phyloP scores from a whole-genome alignment of 1,284 basidiomycete genomes.

The Ceratobasidium sp. region DNA sequence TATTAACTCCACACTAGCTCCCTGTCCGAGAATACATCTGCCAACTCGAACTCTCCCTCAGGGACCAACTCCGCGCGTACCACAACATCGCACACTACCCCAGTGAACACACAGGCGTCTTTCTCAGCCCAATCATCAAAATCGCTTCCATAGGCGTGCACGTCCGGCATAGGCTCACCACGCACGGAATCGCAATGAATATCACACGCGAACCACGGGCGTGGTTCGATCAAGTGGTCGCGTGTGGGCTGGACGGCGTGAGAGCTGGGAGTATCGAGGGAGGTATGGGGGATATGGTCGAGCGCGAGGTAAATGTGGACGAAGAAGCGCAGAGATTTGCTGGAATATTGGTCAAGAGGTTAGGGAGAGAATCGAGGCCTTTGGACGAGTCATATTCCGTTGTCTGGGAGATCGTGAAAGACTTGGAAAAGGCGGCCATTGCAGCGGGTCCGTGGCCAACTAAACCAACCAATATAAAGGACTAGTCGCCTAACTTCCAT shows the following conservation, averaged over 20 bases:
- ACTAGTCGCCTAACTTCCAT: slow-evolving; percentile 9
- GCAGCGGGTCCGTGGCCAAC: slow-evolving; percentile 47
- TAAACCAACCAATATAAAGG: slow-evolving; percentile 33
- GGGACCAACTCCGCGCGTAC: slow-evolving; percentile 67
- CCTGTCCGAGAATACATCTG: slow-evolving; percentile 78
- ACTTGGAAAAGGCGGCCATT: slow-evolving; percentile 42
- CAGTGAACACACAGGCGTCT: slow-evolving; percentile 82
- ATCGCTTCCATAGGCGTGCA: slow-evolving; percentile 97
- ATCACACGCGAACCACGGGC: slow-evolving; percentile 79
- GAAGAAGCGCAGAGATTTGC: slow-evolving; percentile 51
- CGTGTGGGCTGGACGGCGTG: slow-evolving; percentile 93
- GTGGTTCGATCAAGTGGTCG: slow-evolving; percentile 92
- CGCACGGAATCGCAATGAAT: slow-evolving; percentile 96
- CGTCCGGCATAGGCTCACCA: slow-evolving; percentile 92
- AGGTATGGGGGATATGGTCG: slow-evolving; percentile 31
- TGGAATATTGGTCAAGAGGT: slow-evolving; percentile 52
- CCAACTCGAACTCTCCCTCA: slow-evolving; percentile 72
- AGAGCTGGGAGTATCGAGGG: slow-evolving; percentile 66
- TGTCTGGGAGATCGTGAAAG: slow-evolving; percentile 50
- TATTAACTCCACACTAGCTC: slow-evolving; percentile 30
- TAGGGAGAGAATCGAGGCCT: slow-evolving; percentile 55
- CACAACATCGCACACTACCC: slow-evolving; percentile 68
- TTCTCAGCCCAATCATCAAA: slow-evolving; percentile 74
- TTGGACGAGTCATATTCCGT: slow-evolving; percentile 55
- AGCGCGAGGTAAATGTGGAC: slow-evolving; percentile 39